A percentile compares a stretch with the other conserved stretches of the same genome.
Evolutionary conservation across 441 rosid species (phyloP).

Genomic region (Melastoma candidum): DNA sequence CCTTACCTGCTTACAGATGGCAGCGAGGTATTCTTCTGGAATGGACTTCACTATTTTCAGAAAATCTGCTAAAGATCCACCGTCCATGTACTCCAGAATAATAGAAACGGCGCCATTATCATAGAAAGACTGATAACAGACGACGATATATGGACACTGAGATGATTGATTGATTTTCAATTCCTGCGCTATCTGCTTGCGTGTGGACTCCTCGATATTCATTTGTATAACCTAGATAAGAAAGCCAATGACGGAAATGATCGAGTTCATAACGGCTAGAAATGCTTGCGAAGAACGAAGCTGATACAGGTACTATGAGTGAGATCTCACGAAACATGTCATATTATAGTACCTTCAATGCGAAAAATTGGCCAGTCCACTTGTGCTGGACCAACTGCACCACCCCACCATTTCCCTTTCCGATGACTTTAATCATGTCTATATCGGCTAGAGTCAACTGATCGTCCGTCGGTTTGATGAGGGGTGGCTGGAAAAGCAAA

Average conservation of each 20-base stretch:
- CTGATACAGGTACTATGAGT: not conserved
- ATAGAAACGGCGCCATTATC: constrained; percentile 79
- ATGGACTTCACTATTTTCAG: constrained; percentile 60
- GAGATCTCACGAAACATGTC: too few species aligned
- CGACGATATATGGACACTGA: constrained; percentile 80
- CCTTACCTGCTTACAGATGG: constrained; percentile 73
- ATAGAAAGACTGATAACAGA: constrained; percentile 81
- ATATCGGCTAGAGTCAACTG: constrained; percentile 75
- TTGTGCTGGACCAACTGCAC: constrained; percentile 97
- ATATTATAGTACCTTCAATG: constrained; percentile 55
- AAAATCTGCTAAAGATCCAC: constrained; percentile 89
- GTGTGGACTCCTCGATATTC: constrained; percentile 63
- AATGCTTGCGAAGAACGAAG: not conserved
- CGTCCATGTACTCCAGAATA: constrained; percentile 96
- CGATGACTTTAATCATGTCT: constrained; percentile 72
- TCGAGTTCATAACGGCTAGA: not conserved
- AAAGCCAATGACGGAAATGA: not conserved
- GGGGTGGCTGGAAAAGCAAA: constrained; percentile 50
- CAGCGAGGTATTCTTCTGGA: constrained; percentile 76
- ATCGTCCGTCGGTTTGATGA: constrained; percentile 66
- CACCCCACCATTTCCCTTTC: constrained; percentile 90
- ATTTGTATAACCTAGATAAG: constrained; percentile 64
- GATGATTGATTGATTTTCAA: constrained; percentile 79
- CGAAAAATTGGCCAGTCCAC: constrained; percentile 95
- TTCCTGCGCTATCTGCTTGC: constrained; percentile 74